Base-by-base conservation (phyloP, 78 protist species). In the Tieghemostelium lacteum region DNA sequence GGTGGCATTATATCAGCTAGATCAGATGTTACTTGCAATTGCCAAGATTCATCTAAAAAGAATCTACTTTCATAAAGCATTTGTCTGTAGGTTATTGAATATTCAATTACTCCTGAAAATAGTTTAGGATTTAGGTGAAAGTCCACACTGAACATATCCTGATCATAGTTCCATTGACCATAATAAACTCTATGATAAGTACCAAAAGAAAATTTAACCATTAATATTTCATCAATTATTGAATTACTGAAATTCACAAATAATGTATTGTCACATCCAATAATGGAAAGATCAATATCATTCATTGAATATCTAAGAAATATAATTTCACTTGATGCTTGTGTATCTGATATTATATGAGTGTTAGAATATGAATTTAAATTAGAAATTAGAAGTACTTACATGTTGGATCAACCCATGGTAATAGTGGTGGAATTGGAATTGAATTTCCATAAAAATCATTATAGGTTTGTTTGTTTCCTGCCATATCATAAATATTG, bases 1-100 rank as follows among this genome's bases (percentile, higher is more conserved):
- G 75, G 75, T n/a, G 75, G 75, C 58, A 42, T 67, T 29, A 16
- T 8, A 42, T 67, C 75, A 28, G 4, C 36, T 20, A 20, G 17
- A 4, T 57, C 7, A 57, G 4, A 57, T 20, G 17, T 20, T 14
- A 57, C 7, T 22, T 22, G 17, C 7, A 19, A 57, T 4, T 19
- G 17, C 4, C 17, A 57, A 20, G 17, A 57, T 57, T 57, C 16
- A n/a, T n/a, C n/a, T 57, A 57, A 22, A 57, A 57, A 4, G 17
- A 8, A 57, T 19, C 16, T 42, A 28, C 8, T 1, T 5, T 29
- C n/a, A 45, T 42, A 58, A 12, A 40, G 26, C 42, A n/a, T 40
- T 24, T 3, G 42, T 34, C 16, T 28, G 34, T 24, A 8, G 2
- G 3, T 28, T 67, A n/a, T 36, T 22, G 14, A 54, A 54, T 2